A percentile compares a stretch with the other conserved stretches of the same genome.
phyloP scores from a whole-genome alignment of 1,284 basidiomycete species.

The Sporisorium graminicola region DNA sequence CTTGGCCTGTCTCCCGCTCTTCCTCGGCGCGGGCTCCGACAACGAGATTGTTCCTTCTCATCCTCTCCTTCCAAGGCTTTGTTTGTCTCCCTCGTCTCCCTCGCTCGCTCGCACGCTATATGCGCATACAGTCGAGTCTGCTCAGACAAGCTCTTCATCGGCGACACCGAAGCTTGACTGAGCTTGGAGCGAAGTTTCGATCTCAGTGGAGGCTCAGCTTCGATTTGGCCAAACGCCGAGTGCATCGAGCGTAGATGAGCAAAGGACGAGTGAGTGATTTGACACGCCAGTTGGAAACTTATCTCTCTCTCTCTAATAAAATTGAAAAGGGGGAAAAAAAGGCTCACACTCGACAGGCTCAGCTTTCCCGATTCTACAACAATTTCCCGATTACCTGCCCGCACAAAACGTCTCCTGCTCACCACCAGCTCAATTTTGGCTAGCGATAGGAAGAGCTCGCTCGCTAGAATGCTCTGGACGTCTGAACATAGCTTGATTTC shows the following conservation, averaged over 20 bases:
- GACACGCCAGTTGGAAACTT: background rate
- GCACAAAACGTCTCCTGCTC: background rate
- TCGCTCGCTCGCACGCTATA: background rate
- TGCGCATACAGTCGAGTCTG: slow-evolving; percentile 5
- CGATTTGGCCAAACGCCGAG: background rate
- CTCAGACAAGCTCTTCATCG: background rate
- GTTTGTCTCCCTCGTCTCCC: background rate
- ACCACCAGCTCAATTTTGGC: background rate
- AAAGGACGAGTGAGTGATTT: background rate
- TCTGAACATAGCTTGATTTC: background rate
- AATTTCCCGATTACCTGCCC: background rate
- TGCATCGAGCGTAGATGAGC: background rate
- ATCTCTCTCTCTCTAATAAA: too few species aligned
- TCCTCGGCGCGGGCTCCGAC: slow-evolving; percentile 2
- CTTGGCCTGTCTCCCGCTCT: too few species aligned
- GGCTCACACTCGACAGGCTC: background rate
- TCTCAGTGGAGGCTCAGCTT: background rate
- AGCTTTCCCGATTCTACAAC: background rate
- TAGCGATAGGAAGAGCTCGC: background rate
- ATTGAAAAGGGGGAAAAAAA: background rate
- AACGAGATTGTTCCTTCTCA: background rate
- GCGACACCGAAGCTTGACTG: background rate
- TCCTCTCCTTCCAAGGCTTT: slow-evolving; percentile 2
- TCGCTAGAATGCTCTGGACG: background rate
- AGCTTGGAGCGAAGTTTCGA: background rate